These are phyloP conservation scores for Corylus heterophylla DNA, from an alignment of 306 rosid species.

Conservation along the genomic window DNA sequence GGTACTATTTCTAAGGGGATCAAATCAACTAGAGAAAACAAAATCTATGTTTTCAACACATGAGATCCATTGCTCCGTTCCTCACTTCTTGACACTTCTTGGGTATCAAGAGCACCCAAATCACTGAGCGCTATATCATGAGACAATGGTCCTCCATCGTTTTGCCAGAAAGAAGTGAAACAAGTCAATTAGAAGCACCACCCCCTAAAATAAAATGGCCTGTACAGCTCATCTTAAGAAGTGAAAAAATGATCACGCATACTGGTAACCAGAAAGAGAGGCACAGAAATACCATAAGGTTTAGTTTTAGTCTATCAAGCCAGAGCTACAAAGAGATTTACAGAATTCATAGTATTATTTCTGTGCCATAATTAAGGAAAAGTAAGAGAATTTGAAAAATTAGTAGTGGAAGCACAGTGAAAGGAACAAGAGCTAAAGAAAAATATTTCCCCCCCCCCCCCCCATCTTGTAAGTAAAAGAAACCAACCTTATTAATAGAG, in stretches of 20 bases:
- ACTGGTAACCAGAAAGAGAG: neutral
- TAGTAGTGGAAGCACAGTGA: neutral
- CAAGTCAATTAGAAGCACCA: neutral
- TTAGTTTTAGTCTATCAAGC: neutral
- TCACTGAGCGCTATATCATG: neutral
- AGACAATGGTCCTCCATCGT: neutral
- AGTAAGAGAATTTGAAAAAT: neutral
- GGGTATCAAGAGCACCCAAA: neutral
- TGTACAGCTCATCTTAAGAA: neutral
- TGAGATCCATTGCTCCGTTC: neutral
- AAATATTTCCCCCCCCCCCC: neutral
- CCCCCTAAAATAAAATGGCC: conserved; percentile 5
- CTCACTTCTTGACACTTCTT: neutral
- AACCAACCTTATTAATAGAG: conserved; percentile 50
- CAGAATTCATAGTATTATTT: neutral
- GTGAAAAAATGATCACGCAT: neutral
- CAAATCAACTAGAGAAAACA: conserved; percentile 3
- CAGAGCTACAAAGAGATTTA: neutral
- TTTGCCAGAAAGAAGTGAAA: neutral
- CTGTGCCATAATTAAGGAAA: neutral
- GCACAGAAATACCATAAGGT: neutral
- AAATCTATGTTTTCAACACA: neutral
- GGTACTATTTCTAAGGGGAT: neutral
- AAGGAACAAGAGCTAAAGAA: neutral
- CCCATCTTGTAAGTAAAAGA: neutral